Percentiles rank a stretch among this genome's conserved stretches.
These are phyloP conservation scores for Purshia tridentata DNA, from an alignment of 306 rosid genomes.

Conservation along the genomic window DNA sequence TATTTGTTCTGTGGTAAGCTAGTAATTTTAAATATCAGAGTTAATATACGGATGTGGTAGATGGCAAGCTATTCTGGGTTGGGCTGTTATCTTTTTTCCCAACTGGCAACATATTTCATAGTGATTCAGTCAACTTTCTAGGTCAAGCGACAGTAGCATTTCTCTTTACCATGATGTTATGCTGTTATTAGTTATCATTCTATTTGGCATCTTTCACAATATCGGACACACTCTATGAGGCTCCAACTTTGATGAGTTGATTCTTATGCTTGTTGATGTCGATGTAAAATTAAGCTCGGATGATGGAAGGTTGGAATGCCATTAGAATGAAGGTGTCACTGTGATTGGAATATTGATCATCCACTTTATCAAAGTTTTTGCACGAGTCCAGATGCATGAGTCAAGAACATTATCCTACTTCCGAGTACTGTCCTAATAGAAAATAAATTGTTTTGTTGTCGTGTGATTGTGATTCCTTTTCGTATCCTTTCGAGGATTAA, in stretches of 20 bases:
- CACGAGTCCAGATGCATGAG: neutral
- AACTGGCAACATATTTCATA: neutral
- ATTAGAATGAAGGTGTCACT: neutral
- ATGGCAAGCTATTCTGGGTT: conserved; percentile 1
- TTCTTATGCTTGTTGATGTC: neutral
- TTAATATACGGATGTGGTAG: neutral
- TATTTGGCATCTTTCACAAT: neutral
- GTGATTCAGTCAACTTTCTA: neutral
- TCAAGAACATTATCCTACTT: neutral
- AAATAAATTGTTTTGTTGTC: neutral
- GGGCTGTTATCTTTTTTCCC: neutral
- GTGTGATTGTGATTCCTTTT: neutral
- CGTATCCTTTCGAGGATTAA: neutral
- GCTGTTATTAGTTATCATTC: neutral
- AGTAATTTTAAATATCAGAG: neutral
- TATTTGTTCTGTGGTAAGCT: neutral
- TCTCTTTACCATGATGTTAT: neutral
- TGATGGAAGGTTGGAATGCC: neutral
- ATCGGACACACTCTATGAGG: neutral
- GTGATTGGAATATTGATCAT: neutral
- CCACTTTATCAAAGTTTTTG: conserved; percentile 2
- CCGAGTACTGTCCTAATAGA: neutral
- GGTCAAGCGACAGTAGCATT: neutral
- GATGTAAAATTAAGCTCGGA: neutral
- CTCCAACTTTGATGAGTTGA: neutral